Evolutionary conservation across 116 monocot genomes (phyloP), one percentile per base, ranked within the genome.

Genomic region (Iris pallida): DNA sequence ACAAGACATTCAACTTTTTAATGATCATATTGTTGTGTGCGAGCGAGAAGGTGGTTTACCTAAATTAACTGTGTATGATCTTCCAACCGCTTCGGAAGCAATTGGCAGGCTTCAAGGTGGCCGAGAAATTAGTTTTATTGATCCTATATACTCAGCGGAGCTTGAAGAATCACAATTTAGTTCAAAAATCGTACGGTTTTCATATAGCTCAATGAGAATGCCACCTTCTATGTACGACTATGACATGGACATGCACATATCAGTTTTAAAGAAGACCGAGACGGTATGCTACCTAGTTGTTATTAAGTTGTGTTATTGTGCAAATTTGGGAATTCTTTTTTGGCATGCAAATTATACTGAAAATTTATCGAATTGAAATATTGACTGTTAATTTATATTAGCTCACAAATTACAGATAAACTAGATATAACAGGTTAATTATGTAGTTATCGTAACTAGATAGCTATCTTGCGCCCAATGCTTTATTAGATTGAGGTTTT

Each of bases 141-240:
- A 98, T 82, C 88, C 87, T 18, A 74, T 86, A 55, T 98, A 98
- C 55, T 83, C 85, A 0, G 85, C 72, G 61, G 83, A 88, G 10
- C 76, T 74, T 64, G 60, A 69, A 71, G 73, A 88, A 74, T 93
- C 93, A 64, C 63, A 86, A 63, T 98, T 75, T 76, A 70, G 73
- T 70, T 90, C 98, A 57, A 73, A 58, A 53, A 80, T 98, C 78
- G 55, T 98, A 51, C 86, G 93, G 11, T 98, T 76, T 77, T 80
- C 76, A 64, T 98, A 98, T 79, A 98, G 93, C 59, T 98, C 98
- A 12, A 68, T 98, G 93, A 87, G 70, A 70, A 93, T 88, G n/a
- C 98, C 98, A 19, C 68, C 67, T 56, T 90, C 90, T 60, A 73
- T 90, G 8, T 98, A 86, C 78, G 90, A 98, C 67, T 86, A 93